These are phyloP conservation scores for Kwoniella sp. DNA, from an alignment of 768 basidiomycete species.

Conservation along the genomic window DNA sequence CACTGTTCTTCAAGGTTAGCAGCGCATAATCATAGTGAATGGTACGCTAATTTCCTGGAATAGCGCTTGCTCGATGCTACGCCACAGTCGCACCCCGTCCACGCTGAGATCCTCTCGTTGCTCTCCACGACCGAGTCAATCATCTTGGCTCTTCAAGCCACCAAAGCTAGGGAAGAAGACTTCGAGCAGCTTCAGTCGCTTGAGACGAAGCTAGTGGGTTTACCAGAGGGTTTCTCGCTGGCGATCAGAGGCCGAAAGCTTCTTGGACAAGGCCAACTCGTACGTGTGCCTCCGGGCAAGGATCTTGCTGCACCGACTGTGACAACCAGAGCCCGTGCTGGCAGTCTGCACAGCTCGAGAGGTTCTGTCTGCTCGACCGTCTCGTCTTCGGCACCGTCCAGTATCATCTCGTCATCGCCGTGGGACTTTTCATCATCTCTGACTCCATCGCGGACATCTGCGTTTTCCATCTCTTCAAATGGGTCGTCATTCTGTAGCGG, in stretches of 20 bases:
- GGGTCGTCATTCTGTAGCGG: constrained; percentile 4
- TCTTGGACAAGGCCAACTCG: constrained; percentile 63
- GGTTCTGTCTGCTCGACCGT: constrained; percentile 29
- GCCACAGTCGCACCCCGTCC: constrained; percentile 65
- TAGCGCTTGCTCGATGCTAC: constrained; percentile 70
- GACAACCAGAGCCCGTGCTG: constrained; percentile 11
- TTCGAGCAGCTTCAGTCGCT: constrained; percentile 69
- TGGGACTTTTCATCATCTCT: constrained; percentile 25
- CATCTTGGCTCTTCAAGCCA: constrained; percentile 74
- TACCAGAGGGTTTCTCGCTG: constrained; percentile 58
- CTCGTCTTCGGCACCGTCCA: constrained; percentile 21
- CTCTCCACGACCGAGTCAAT: constrained; percentile 65
- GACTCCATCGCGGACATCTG: constrained; percentile 19
- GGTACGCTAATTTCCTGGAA: neutral
- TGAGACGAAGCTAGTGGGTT: constrained; percentile 59
- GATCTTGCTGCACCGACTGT: constrained; percentile 1
- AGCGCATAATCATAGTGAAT: neutral
- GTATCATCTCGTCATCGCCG: constrained; percentile 13
- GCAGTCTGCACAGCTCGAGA: constrained; percentile 18
- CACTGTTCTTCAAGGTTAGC: constrained; percentile 67
- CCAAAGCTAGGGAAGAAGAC: constrained; percentile 79
- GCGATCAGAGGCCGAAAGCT: constrained; percentile 71
- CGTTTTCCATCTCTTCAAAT: constrained; percentile 27
- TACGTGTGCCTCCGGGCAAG: constrained; percentile 49
- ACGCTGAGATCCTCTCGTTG: constrained; percentile 61